These are phyloP conservation scores for Fusarium stilboides DNA, from an alignment of 2,329 filamentous ascomycete species.

Conservation along the genomic window DNA sequence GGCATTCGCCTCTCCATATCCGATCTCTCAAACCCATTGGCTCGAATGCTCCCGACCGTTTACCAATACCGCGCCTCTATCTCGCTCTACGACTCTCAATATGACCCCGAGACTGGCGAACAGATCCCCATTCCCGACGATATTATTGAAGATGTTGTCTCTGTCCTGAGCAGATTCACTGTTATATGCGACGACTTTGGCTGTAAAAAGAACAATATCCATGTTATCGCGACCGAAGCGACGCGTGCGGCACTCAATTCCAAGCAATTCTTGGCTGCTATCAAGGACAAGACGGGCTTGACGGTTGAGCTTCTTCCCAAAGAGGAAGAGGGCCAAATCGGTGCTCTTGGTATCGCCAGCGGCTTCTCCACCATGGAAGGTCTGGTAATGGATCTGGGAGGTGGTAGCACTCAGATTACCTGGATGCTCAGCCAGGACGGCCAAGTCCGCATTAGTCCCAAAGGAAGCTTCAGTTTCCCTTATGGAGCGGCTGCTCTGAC, in stretches of 20 bases:
- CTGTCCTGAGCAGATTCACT: slow-evolving; percentile 49
- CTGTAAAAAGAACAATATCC: slow-evolving; percentile 46
- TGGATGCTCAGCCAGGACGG: slow-evolving; percentile 72
- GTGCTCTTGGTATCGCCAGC: slow-evolving; percentile 77
- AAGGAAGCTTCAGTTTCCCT: slow-evolving; percentile 75
- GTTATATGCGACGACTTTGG: slow-evolving; percentile 51
- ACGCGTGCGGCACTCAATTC: slow-evolving; percentile 53
- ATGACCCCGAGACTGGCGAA: slow-evolving; percentile 51
- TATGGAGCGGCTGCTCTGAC: slow-evolving; percentile 79
- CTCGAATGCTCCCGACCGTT: slow-evolving; percentile 71
- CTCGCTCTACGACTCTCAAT: slow-evolving; percentile 54
- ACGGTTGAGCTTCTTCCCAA: slow-evolving; percentile 73
- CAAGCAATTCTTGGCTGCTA: slow-evolving; percentile 52
- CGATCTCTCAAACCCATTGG: slow-evolving; percentile 61
- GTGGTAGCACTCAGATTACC: slow-evolving; percentile 78
- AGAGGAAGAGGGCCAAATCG: slow-evolving; percentile 76
- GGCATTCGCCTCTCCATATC: slow-evolving; percentile 80
- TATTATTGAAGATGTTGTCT: slow-evolving; percentile 49
- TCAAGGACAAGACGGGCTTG: slow-evolving; percentile 71
- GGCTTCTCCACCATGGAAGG: slow-evolving; percentile 73
- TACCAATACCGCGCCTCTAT: slow-evolving; percentile 52
- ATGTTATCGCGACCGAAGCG: slow-evolving; percentile 54
- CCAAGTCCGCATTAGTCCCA: slow-evolving; percentile 64
- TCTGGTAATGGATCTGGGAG: slow-evolving; percentile 80
- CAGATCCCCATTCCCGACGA: slow-evolving; percentile 51